Conservation (phyloP, 192 early-diverging fungal genomes). For the Podila minutissima region DNA sequence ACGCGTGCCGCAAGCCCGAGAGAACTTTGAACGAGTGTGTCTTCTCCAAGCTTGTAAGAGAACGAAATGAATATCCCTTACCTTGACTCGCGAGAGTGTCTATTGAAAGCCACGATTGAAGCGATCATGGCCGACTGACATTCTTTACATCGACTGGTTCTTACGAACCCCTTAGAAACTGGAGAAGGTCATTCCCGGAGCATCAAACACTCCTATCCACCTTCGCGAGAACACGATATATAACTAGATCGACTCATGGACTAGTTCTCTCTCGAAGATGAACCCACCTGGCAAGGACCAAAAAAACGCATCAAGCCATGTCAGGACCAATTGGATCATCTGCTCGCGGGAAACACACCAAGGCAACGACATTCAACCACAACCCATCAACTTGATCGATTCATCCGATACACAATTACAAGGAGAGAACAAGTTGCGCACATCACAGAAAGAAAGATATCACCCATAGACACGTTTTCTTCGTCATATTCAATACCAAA, state of each 20-base stretch:
- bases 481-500: too few species aligned
- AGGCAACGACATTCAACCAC: too few species aligned
- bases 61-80: neutral
- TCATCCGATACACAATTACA: too few species aligned
- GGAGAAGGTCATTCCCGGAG: conserved; percentile 75
- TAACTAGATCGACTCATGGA: conserved; percentile 20
- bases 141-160: neutral
- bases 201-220: conserved; percentile 56
- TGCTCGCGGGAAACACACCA: too few species aligned
- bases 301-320: neutral
- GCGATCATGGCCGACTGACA: neutral
- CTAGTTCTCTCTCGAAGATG: neutral
- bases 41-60: conserved; percentile 83
- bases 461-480: too few species aligned
- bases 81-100: neutral
- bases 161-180: conserved; percentile 54
- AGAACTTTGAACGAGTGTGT: conserved; percentile 87
- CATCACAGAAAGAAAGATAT: too few species aligned
- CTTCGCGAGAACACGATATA: conserved; percentile 51
- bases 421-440: too few species aligned
- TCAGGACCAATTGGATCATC: neutral
- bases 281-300: too few species aligned
- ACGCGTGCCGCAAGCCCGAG: conserved; percentile 83
- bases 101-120: neutral
- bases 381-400: too few species aligned